Percentiles rank a stretch among this genome's conserved stretches.
Evolutionary conservation across 352 stramenopile species (phyloP).

Genomic region (Pythium chondricola): DNA sequence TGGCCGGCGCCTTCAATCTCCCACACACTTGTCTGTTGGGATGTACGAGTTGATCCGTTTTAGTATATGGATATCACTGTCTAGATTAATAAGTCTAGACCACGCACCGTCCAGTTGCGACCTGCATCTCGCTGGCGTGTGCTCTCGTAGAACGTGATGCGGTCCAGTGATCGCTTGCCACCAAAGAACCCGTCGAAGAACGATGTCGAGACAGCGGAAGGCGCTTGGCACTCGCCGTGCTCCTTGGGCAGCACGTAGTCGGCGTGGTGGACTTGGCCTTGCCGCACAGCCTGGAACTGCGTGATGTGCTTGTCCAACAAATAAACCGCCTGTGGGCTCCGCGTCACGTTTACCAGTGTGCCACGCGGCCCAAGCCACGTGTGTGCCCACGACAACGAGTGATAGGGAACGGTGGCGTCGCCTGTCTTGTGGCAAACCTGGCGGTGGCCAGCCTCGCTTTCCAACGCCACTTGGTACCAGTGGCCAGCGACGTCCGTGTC

Average conservation of each 20-base stretch:
- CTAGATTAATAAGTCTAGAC: too few species aligned
- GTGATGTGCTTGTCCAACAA: conserved; percentile 54
- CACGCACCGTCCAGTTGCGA: conserved; percentile 25
- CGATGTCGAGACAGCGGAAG: conserved; percentile 1
- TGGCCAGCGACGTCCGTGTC: conserved; percentile 37
- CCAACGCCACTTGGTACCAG: conserved; percentile 58
- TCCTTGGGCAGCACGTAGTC: conserved; percentile 48
- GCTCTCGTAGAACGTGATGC: conserved; percentile 76
- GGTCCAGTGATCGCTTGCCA: conserved; percentile 27
- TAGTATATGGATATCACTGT: not conserved
- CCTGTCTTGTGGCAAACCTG: conserved; percentile 65
- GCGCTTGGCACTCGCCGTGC: conserved; percentile 1
- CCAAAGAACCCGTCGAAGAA: conserved; percentile 72
- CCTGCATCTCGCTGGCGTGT: conserved; percentile 25
- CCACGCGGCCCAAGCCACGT: conserved; percentile 55
- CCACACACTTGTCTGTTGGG: conserved; percentile 63
- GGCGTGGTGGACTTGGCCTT: conserved; percentile 41
- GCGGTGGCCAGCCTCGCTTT: conserved; percentile 37
- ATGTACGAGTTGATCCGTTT: not conserved
- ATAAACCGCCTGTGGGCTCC: conserved; percentile 66
- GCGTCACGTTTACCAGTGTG: conserved; percentile 53
- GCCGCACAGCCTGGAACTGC: conserved; percentile 36
- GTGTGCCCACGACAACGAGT: conserved; percentile 75
- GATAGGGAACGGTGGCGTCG: conserved; percentile 69
- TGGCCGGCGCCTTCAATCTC: conserved; percentile 69